Percentiles rank a stretch among this genome's conserved stretches.
These are phyloP conservation scores for Quercus variabilis DNA, from an alignment of 306 rosid genomes.

Conservation along the genomic window DNA sequence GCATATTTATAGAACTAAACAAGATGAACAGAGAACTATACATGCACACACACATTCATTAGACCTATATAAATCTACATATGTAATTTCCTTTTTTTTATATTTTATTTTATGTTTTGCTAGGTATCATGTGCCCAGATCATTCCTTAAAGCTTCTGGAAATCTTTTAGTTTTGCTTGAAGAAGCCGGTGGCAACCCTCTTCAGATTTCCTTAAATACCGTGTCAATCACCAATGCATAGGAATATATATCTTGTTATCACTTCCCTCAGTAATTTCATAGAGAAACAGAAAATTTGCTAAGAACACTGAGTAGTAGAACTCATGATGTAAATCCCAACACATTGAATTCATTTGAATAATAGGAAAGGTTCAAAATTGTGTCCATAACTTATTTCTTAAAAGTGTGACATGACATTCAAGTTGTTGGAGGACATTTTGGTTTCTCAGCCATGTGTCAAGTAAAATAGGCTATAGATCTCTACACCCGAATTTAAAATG, in stretches of 20 bases:
- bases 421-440: too few relatives aligned
- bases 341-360: too few relatives aligned
- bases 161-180: slow-evolving; percentile 57
- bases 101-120: background rate
- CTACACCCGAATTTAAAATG: too few relatives aligned
- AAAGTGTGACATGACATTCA: too few relatives aligned
- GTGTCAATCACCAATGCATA: slow-evolving; percentile 26
- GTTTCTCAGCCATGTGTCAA: too few relatives aligned
- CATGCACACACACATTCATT: too few relatives aligned
- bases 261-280: background rate
- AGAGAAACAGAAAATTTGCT: background rate
- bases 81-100: background rate
- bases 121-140: slow-evolving; percentile 77
- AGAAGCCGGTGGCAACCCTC: slow-evolving; percentile 73
- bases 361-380: too few relatives aligned
- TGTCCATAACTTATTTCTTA: too few relatives aligned
- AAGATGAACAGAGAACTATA: too few relatives aligned
- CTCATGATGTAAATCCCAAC: too few relatives aligned
- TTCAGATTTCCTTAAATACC: slow-evolving; percentile 39
- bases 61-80: background rate
- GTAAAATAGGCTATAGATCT: too few relatives aligned
- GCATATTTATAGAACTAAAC: too few relatives aligned
- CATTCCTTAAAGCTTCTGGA: slow-evolving; percentile 44
- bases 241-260: background rate
- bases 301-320: background rate